Base-by-base conservation (phyloP, 2,329 filamentous ascomycete species). In the Fusarium phyllophilum region DNA sequence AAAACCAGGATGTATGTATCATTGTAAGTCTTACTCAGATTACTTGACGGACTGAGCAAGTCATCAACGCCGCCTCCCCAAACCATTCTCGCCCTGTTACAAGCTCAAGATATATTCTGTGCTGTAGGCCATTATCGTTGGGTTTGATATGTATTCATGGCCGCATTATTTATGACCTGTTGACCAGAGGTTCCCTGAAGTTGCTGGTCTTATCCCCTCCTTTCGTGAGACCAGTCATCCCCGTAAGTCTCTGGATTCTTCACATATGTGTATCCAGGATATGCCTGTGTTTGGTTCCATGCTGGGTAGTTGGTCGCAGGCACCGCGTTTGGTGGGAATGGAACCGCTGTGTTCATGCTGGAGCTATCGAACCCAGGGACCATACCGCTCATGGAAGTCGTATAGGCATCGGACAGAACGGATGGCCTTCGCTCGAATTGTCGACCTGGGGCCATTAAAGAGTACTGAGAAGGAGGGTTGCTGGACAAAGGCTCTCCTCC, bases 241-340 rank as follows among this genome's bases (percentile, higher is more conserved):
- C 33, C 79, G 70, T 84, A 86, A 6, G 79, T 66, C 8, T 83
- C 84, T 34, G 70, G 67, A n/a, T 78, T 75, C 72, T 82, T 85
- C 33, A 81, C 61, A 71, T 85, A 86, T n/a, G 82, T 76, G 17
- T 74, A 74, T 33, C 58, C 68, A 9, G 63, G 49, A 33, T 79
- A 75, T 60, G 70, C 42, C 57, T 85, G 86, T 34, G 83, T 79
- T 51, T 85, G 84, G 39, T 84, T 83, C 87, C 87, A 88, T 24
- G 81, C 68, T 17, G 82, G 79, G 67, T 86, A 86, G 41, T 76
- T 79, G 12, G 83, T 68, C 20, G 83, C 73, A 8, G 84, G 81
- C 10, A 81, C 79, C 18, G 82, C 79, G 4, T 81, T 84, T 3
- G 84, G 79, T 2, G 85, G 83, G 14, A 86, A 75, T 10, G 84